phyloP scores from a whole-genome alignment of 108 stramenopile species.

The Fragilaria radians region DNA sequence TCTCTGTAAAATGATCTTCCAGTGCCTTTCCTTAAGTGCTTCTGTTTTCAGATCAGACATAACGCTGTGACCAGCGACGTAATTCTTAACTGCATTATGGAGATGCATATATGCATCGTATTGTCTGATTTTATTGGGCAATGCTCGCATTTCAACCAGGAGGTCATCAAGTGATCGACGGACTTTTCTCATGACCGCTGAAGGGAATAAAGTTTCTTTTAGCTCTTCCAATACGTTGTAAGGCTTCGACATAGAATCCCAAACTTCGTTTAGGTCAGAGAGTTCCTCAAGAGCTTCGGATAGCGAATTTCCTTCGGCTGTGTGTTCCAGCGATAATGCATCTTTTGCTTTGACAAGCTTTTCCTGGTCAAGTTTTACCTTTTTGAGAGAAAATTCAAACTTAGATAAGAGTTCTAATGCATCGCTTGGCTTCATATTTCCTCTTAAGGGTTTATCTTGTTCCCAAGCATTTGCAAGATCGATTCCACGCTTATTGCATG shows the following conservation, averaged over 20 bases:
- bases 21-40: slow-evolving; percentile 95
- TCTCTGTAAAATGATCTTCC: slow-evolving; percentile 81
- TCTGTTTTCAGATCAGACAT: slow-evolving; percentile 91
- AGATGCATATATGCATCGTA: slow-evolving; percentile 90
- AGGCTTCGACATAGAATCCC: slow-evolving; percentile 72
- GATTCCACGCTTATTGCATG: slow-evolving; percentile 56
- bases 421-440: slow-evolving; percentile 62
- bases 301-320: slow-evolving; percentile 45
- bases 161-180: slow-evolving; percentile 83
- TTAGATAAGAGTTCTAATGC: slow-evolving; percentile 81
- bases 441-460: slow-evolving; percentile 83
- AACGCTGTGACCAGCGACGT: slow-evolving; percentile 56
- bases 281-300: slow-evolving; percentile 67
- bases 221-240: slow-evolving; percentile 56
- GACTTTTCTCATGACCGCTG: slow-evolving; percentile 78
- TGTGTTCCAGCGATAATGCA: slow-evolving; percentile 75
- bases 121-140: slow-evolving; percentile 92
- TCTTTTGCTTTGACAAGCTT: slow-evolving; percentile 80
- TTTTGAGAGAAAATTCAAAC: slow-evolving; percentile 75
- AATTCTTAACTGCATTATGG: slow-evolving; percentile 72
- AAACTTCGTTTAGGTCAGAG: slow-evolving; percentile 86
- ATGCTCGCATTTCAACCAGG: slow-evolving; percentile 80
- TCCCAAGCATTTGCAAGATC: slow-evolving; percentile 79
- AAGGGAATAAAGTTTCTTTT: slow-evolving; percentile 83
- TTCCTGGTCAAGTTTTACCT: slow-evolving; percentile 69